A percentile compares a stretch with the other conserved stretches of the same genome.
Conservation (phyloP, 495 filamentous ascomycete species). For the Acidiella bohemica region DNA sequence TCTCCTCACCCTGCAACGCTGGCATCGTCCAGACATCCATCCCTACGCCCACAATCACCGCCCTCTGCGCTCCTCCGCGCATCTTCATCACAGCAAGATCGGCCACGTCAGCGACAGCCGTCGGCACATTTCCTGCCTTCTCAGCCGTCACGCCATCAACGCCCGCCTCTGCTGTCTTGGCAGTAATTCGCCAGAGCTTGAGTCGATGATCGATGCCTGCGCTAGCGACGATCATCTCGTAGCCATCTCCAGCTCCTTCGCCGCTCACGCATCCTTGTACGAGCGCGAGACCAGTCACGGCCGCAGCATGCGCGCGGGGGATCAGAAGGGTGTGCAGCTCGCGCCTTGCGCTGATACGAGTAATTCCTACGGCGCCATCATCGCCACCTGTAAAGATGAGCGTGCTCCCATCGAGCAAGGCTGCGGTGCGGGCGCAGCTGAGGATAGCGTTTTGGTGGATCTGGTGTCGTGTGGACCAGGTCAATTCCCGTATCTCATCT, state of each 20-base stretch:
- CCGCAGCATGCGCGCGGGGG: constrained; percentile 64
- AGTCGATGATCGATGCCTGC: constrained; percentile 72
- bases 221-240: constrained; percentile 35
- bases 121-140: constrained; percentile 40
- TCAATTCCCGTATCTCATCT: not conserved
- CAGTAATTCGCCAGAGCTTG: constrained; percentile 50
- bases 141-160: constrained; percentile 31
- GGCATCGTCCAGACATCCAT: constrained; percentile 35
- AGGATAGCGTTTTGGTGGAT: constrained; percentile 71
- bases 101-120: constrained; percentile 52
- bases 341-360: constrained; percentile 19
- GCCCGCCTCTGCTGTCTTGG: constrained; percentile 26
- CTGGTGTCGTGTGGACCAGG: constrained; percentile 8
- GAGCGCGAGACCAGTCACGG: constrained; percentile 53
- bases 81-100: constrained; percentile 30
- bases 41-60: constrained; percentile 43
- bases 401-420: constrained; percentile 25
- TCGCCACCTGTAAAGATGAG: constrained; percentile 68
- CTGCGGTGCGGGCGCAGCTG: constrained; percentile 28
- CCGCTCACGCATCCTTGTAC: constrained; percentile 25
- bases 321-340: constrained; percentile 39
- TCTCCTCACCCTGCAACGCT: no score
- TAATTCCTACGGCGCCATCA: constrained; percentile 60
- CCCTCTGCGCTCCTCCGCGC: constrained; percentile 8
- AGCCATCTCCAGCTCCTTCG: not conserved